These are phyloP conservation scores for Pulveroboletus sp. DNA, from an alignment of 768 basidiomycete species.

Conservation along the genomic window DNA sequence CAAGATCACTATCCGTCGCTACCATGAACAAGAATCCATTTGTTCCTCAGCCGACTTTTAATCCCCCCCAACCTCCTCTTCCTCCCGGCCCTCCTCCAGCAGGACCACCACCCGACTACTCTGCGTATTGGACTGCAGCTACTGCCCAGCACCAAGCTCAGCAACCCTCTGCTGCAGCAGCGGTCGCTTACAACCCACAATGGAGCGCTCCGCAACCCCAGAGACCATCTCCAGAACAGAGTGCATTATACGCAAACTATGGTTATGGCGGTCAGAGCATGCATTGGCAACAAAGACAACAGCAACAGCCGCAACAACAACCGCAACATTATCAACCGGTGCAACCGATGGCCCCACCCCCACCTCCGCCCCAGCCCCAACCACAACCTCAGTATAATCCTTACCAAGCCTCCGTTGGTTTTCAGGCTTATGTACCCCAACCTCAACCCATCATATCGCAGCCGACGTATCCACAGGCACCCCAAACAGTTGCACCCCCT, in stretches of 20 bases:
- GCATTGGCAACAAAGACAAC: slow-evolving; percentile 64
- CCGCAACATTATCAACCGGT: slow-evolving; percentile 47
- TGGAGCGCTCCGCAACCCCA: slow-evolving; percentile 62
- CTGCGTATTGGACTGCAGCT: slow-evolving; percentile 69
- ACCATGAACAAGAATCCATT: slow-evolving; percentile 85
- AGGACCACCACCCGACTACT: slow-evolving; percentile 70
- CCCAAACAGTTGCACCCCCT: slow-evolving; percentile 34
- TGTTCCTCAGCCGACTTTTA: slow-evolving; percentile 61
- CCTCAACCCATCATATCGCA: slow-evolving; percentile 48
- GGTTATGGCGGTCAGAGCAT: slow-evolving; percentile 73
- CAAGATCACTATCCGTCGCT: slow-evolving; percentile 4
- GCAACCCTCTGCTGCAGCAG: slow-evolving; percentile 32
- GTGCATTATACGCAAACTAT: slow-evolving; percentile 85
- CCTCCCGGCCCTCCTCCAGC: slow-evolving; percentile 78
- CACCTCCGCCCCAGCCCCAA: slow-evolving; percentile 51
- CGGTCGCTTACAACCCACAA: slow-evolving; percentile 56
- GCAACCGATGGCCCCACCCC: slow-evolving; percentile 46
- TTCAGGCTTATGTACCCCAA: slow-evolving; percentile 65
- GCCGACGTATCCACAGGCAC: slow-evolving; percentile 43
- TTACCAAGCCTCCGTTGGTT: slow-evolving; percentile 65
- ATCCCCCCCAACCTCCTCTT: slow-evolving; percentile 68
- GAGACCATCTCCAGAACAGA: slow-evolving; percentile 71
- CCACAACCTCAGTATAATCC: slow-evolving; percentile 67
- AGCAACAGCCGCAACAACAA: slow-evolving; percentile 47
- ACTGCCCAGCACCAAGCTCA: slow-evolving; percentile 39